Base-by-base conservation (phyloP, 352 stramenopile genomes). In the Nothophytophthora sp. region DNA sequence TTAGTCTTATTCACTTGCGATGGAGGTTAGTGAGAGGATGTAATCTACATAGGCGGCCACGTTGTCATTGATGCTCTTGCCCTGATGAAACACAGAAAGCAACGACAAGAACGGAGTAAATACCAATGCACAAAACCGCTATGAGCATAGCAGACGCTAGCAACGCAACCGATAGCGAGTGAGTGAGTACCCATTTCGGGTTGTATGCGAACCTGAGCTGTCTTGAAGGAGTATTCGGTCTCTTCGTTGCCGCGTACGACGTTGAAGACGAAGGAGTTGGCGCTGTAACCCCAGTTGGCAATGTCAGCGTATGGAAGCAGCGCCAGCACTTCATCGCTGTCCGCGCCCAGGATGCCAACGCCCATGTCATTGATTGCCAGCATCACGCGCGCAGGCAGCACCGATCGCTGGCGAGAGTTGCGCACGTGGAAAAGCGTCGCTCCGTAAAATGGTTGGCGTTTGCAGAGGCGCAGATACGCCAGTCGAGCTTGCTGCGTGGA, bases 261-360 rank as follows among this genome's bases (percentile, higher is more conserved):
- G 12, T 87, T 82, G 45, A 96, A 81, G 13, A 96, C 86, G 59
- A 96, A 96, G 4, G 77, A 81, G 30, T 79, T 89, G 23, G 66
- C 47, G 29, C 73, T 90, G 55, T 93, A 88, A 4, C 86, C 83
- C 86, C 86, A 95, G 20, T 56, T 94, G 8, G 75, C 73, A 34
- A 95, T 73, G 22, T 88, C 72, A 16, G 60, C 61, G 49, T 92
- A 94, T 12, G 69, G 53, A 51, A 84, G 90, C 13, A 87, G 50
- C n/a, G 65, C 55, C 15, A 95, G 40, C 11, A 84, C 53, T 48
- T 81, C 67, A 34, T 90, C 79, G 35, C 71, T 86, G 20, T 73
- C 59, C 4, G 74, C 63, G 33, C 78, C 73, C 16, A 94, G 58
- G 28, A 92, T 60, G 5, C 72, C 50, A 20, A 95, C 66, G 2